These are phyloP conservation scores for Nepenthes mirabilis DNA, from an alignment of 148 eudicot genomes.

Conservation along the genomic window DNA sequence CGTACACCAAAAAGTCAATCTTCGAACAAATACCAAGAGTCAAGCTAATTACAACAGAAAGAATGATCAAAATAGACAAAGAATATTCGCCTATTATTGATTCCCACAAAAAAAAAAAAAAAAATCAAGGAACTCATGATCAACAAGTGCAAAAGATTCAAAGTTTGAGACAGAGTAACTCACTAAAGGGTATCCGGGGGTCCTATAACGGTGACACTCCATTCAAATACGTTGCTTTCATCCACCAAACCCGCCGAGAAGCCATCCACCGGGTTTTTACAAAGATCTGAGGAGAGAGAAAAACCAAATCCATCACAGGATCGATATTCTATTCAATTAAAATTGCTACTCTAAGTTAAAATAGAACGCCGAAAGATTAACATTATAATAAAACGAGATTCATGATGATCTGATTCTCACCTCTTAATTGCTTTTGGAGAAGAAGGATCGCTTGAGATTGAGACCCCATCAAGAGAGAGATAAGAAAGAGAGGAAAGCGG, in stretches of 20 bases:
- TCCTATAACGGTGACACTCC: conserved; percentile 81
- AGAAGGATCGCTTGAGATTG: conserved; percentile 50
- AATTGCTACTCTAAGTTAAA: neutral
- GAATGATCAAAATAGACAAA: neutral
- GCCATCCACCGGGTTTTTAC: conserved; percentile 81
- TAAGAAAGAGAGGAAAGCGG: conserved; percentile 1
- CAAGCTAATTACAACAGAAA: neutral
- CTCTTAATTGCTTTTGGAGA: conserved; percentile 59
- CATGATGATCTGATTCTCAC: conserved; percentile 11
- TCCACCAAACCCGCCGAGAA: conserved; percentile 84
- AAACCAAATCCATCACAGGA: conserved; percentile 3
- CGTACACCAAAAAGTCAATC: neutral
- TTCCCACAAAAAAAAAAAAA: neutral
- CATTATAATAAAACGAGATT: neutral
- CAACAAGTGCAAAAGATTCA: conserved; percentile 1
- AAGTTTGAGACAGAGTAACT: conserved; percentile 15
- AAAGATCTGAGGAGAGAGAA: conserved; percentile 42
- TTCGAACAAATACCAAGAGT: neutral
- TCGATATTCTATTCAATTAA: neutral
- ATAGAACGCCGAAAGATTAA: neutral
- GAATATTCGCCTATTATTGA: neutral
- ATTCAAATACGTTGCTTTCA: conserved; percentile 64
- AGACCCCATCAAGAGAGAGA: conserved; percentile 21
- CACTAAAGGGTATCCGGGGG: conserved; percentile 86
- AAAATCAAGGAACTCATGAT: neutral